Base-by-base conservation (phyloP, 169 alveolate genomes). In the Cryptosporidium xiaoi region DNA sequence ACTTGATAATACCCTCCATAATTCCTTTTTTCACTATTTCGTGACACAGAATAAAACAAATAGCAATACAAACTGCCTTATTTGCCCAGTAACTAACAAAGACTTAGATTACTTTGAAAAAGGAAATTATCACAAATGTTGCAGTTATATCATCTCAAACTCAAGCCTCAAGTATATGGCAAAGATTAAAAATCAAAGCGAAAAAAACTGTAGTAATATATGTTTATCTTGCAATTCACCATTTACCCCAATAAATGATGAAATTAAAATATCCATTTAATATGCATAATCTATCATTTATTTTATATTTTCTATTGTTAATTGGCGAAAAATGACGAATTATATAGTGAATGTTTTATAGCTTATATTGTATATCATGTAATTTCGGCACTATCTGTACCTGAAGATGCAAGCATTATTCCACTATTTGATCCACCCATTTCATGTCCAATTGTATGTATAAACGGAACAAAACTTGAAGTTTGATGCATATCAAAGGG, bases 31-130 rank as follows among this genome's bases (percentile, higher is more conserved):
- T 24, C 46, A 3, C 27, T 24, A 24, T 24, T 24, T 24, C 27
- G 27, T 24, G 27, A 24, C 27, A 24, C 15, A 69, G 85, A 77
- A 77, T 62, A 33, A 77, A 31, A 40, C 62, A 13, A 77, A 77
- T 64, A 77, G 46, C 18, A 24, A 2, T 5, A 12, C 66, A 10
- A 62, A 62, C 36, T 77, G 85, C 29, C 62, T 77, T 15, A 62
- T 77, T 12, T 77, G 85, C 33, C 85, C 85, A 40, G 51, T 77
- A 18, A 77, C 85, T 15, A 60, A 60, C 44, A 77, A 46, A 44
- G 62, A 77, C 50, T 66, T 77, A 66, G 85, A 77, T 46, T 40
- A 77, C 71, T 77, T 55, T 48, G 51, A 56, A 13, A 77, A 62
- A 60, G 85, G 71, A 46, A 56, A 31, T 0, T 77, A 60, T 56